A percentile compares a stretch with the other conserved stretches of the same genome.
phyloP scores from a whole-genome alignment of 768 basidiomycete genomes.

The Mrakia blollopis region DNA sequence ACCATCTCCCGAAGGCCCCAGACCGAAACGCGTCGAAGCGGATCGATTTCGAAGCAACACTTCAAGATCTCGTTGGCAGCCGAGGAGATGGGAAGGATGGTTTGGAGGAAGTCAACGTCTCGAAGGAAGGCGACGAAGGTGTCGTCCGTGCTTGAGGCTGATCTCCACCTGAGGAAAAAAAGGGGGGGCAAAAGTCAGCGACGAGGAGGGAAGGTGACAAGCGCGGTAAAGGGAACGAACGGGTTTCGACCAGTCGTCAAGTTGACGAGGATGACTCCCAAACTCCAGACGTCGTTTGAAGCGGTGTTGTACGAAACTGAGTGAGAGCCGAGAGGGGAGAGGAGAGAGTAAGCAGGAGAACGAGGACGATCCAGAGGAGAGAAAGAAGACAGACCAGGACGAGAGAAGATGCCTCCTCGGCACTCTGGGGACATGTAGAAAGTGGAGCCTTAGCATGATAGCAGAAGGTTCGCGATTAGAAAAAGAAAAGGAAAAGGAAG shows the following conservation, averaged over 20 bases:
- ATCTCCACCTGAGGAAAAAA: conserved; percentile 52
- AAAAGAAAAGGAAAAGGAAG: too few species aligned
- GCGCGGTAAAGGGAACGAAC: too few species aligned
- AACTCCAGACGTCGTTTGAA: conserved; percentile 91
- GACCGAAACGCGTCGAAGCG: conserved; percentile 59
- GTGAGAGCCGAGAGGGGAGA: too few species aligned
- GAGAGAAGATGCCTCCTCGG: conserved; percentile 53
- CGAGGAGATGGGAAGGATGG: conserved; percentile 67
- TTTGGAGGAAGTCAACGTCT: conserved; percentile 59
- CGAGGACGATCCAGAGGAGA: too few species aligned
- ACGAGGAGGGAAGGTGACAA: too few species aligned
- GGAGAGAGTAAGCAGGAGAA: too few species aligned
- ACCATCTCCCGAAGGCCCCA: conserved; percentile 58
- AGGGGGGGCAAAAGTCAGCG: too few species aligned
- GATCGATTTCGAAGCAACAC: conserved; percentile 65
- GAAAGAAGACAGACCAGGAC: conserved; percentile 33
- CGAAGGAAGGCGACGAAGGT: conserved; percentile 72
- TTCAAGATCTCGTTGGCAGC: conserved; percentile 63
- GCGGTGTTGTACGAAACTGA: conserved; percentile 59
- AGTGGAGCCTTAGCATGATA: conserved; percentile 38
- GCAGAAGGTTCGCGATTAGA: too few species aligned
- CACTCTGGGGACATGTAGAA: conserved; percentile 82
- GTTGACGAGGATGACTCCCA: conserved; percentile 75
- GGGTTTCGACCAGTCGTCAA: conserved; percentile 72
- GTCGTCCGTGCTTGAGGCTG: conserved; percentile 57